These are phyloP conservation scores for Arachnomyces sp. DNA, from an alignment of 2,329 filamentous ascomycete genomes.

Conservation along the genomic window DNA sequence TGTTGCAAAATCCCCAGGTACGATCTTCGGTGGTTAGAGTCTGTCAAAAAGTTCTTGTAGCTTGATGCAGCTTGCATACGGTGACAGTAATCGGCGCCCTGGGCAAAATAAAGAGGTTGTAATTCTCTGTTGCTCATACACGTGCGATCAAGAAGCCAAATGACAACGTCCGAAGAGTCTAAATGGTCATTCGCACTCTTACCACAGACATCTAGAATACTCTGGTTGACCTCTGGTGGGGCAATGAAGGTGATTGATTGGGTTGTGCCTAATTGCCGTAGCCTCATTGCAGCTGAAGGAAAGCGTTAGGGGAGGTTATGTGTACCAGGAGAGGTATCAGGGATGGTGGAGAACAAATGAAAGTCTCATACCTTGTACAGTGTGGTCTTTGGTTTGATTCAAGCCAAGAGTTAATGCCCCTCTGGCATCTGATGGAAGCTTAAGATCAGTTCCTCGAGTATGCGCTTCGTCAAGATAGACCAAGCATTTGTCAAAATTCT, in stretches of 20 bases:
- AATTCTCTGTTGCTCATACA: constrained; percentile 53
- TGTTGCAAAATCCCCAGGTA: constrained; percentile 43
- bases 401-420: constrained; percentile 63
- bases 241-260: constrained; percentile 51
- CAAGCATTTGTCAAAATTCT: constrained; percentile 52
- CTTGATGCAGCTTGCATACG: constrained; percentile 44
- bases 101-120: constrained; percentile 50
- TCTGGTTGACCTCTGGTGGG: constrained; percentile 55
- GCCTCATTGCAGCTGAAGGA: constrained; percentile 53
- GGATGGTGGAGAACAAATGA: not conserved
- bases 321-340: not conserved
- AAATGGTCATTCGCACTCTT: constrained; percentile 22
- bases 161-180: constrained; percentile 47
- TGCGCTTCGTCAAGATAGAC: constrained; percentile 66
- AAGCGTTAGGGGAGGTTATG: constrained; percentile 24
- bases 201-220: constrained; percentile 44
- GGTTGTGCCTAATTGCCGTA: constrained; percentile 51
- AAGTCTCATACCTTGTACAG: constrained; percentile 56
- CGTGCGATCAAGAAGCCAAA: constrained; percentile 58
- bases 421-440: constrained; percentile 50
- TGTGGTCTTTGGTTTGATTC: constrained; percentile 57
- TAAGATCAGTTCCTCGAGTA: constrained; percentile 62
- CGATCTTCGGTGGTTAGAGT: constrained; percentile 23
- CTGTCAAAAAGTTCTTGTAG: constrained; percentile 35
- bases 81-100: constrained; percentile 54